Base-by-base conservation (phyloP, 2,329 filamentous ascomycete genomes). In the Didymella segeticola region DNA sequence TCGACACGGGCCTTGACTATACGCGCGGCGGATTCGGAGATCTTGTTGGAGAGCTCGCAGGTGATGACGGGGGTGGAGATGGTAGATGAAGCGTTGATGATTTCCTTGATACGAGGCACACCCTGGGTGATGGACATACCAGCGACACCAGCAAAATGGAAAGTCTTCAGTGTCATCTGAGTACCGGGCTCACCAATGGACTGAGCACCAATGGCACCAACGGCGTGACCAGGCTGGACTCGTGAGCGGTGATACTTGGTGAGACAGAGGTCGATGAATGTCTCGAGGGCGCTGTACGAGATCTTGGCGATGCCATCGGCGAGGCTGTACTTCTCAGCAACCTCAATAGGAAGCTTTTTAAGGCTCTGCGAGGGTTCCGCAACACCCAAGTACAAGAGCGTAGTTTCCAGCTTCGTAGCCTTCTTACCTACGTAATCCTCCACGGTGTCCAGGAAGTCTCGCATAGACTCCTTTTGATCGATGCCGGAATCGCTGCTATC, bases 81-180 rank as follows among this genome's bases (percentile, higher is more conserved):
- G 43, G 82, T 81, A 73, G 92, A 96, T 8, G 92, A 96, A 5
- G 95, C 95, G 77, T 99, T 99, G 86, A 99, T 99, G 64, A 99
- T 99, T 82, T 99, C 95, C 79, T 99, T 99, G 80, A 99, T 99
- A 87, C 95, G 93, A 1, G 95, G 95, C 6, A 99, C 95, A 90
- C 95, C 95, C 71, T 97, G 91, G 0, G 95, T 99, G 71, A 99
- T 96, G 83, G 91, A 96, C 95, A 99, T 98, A 74, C 93, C 93
- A 36, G 95, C 95, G 60, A 99, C 95, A 89, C 95, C 95, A 72
- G 95, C 95, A 80, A 99, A 99, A 89, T 98, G 95, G 86, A 98
- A 98, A 72, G 95, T 98, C 79, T 98, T 98, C 60, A 99, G 79
- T 1, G 95, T 99, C 95, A 99, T 99, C 76, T 99, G 95, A 0